Percentiles rank a stretch among this genome's conserved stretches.
These are phyloP conservation scores for Nicotiana obtusifolia DNA, from an alignment of 257 asterid species.

Conservation along the genomic window DNA sequence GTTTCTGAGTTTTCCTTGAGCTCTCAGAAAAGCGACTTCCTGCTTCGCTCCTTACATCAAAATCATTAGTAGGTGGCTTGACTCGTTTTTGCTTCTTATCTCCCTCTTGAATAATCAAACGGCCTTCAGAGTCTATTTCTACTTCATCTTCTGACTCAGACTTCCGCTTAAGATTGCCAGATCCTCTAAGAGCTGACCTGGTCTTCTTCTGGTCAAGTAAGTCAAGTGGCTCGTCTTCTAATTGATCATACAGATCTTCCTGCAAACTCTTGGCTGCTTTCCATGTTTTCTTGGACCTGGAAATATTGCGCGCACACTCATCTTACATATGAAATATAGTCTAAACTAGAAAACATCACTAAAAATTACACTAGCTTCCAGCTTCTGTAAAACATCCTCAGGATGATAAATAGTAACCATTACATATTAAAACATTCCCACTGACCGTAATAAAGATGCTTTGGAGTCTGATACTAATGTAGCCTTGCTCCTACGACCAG, in stretches of 20 bases:
- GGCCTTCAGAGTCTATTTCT: conserved; percentile 75
- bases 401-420: background rate
- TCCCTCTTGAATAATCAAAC: conserved; percentile 51
- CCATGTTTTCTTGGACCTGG: conserved; percentile 60
- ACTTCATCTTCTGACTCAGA: conserved; percentile 78
- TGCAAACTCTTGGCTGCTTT: conserved; percentile 64
- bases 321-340: conserved; percentile 5
- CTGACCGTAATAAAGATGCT: conserved; percentile 59
- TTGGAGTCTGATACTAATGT: conserved; percentile 40
- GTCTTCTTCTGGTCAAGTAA: conserved; percentile 70
- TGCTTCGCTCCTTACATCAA: conserved; percentile 48
- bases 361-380: background rate
- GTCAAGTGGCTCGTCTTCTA: conserved; percentile 89
- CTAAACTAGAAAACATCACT: background rate
- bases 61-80: conserved; percentile 21
- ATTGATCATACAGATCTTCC: conserved; percentile 74
- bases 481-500: conserved; percentile 43
- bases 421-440: background rate
- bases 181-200: conserved; percentile 75
- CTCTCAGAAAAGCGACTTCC: conserved; percentile 39
- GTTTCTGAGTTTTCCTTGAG: conserved; percentile 51
- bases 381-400: background rate
- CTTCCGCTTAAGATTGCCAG: conserved; percentile 35
- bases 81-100: conserved; percentile 43
- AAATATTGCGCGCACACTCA: background rate